Conservation (phyloP, 345 rosid genomes). For the Euphorbia tirucalli region DNA sequence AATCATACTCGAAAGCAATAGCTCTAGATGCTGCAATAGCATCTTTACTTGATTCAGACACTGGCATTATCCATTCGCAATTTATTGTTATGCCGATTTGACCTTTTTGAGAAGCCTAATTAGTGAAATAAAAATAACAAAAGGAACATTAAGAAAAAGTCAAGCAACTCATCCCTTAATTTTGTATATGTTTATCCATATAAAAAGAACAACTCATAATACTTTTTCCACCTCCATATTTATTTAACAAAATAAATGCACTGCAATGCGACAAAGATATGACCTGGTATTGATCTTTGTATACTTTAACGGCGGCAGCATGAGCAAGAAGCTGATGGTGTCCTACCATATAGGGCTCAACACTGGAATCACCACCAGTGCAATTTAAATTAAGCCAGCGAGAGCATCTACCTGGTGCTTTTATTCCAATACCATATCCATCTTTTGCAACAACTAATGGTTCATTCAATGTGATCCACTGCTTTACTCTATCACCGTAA, state of each 20-base stretch:
- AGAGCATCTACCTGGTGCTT: constrained; percentile 54
- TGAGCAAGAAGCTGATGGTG: constrained; percentile 55
- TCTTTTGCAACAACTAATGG: constrained; percentile 29
- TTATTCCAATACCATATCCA: constrained; percentile 26
- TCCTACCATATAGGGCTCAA: constrained; percentile 48
- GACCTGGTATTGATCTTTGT: constrained; percentile 40
- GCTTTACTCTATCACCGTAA: constrained; percentile 59
- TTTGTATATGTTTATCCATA: no score
- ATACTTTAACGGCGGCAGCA: constrained; percentile 35
- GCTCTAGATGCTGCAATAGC: neutral
- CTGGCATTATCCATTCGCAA: neutral
- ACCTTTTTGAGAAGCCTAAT: constrained; percentile 1
- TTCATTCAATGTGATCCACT: constrained; percentile 59
- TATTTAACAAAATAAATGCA: no score
- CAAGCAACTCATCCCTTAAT: no score
- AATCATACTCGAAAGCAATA: constrained; percentile 9
- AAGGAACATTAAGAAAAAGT: neutral
- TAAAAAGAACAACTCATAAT: no score
- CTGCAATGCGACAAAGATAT: no score
- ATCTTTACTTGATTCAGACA: neutral
- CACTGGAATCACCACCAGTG: constrained; percentile 43
- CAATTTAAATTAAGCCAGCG: constrained; percentile 30
- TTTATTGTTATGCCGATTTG: constrained; percentile 6
- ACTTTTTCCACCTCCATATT: no score
- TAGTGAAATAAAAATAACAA: neutral